Base-by-base conservation (phyloP, 208 protist species). In the Trypanosoma theileri region DNA sequence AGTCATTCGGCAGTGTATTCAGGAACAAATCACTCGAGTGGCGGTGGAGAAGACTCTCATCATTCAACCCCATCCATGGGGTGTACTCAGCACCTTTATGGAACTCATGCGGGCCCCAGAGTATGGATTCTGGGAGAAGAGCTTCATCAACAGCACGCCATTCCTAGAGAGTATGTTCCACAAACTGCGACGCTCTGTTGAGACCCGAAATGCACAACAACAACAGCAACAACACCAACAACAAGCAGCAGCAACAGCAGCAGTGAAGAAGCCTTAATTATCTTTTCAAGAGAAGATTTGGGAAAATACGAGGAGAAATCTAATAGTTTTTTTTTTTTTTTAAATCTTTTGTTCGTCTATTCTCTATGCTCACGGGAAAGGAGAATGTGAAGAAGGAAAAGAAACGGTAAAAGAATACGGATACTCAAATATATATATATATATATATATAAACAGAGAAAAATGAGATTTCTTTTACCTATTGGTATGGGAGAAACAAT, bases 41-140 rank as follows among this genome's bases (percentile, higher is more conserved):
- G 80, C 99, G 17, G 86, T 98, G 22, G 97, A 99, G 85, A 94
- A 99, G 66, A 91, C 99, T 16, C 97, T 99, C 58, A 98, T 98
- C 28, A 91, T 97, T 73, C 90, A 97, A 66, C 98, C 98, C 35
- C 98, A 99, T 81, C 98, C 98, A 48, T 99, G 98, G 98, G 99
- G 98, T 24, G 78, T 99, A 42, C 86, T 99, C 24, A 99, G 98
- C 80, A 99, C 98, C 16, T 99, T 99, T 77, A 98, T 99, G 66
- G 98, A 99, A 80, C 82, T 99, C 35, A 98, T 99, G 85, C 97
- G 99, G 62, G 98, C 99, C 59, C 84, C 82, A 13, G 74, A 85
- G 63, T 98, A 96, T 75, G 77, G 84, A 45, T 96, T 99, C 81
- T 99, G 98, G 98, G 80, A 91, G 55, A 97, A 98, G 59, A 74